A percentile compares a stretch with the other conserved stretches of the same genome.
Evolutionary conservation across 148 eudicot species (phyloP).

Genomic region (Selenicereus undatus): DNA sequence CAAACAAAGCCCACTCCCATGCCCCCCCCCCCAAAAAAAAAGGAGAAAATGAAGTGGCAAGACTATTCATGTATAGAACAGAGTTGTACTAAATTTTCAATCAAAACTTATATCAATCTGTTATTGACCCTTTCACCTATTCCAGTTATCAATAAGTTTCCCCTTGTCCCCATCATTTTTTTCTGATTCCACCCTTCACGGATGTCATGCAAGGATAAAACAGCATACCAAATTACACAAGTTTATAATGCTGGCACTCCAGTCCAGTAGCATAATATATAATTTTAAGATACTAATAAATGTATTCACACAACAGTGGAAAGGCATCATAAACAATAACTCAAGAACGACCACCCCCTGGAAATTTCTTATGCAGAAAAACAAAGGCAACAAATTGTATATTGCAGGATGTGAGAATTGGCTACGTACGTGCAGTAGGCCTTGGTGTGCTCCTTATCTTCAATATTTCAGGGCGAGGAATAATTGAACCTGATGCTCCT

Average conservation of each 20-base stretch:
- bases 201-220: not conserved
- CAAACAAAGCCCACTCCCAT: too few relatives aligned
- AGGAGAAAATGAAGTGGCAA: too few relatives aligned
- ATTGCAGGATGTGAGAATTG: not conserved
- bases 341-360: not conserved
- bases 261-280: not conserved
- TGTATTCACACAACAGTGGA: not conserved
- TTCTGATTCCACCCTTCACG: not conserved
- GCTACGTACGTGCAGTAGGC: slow-evolving; percentile 40
- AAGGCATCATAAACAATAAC: not conserved
- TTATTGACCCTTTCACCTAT: not conserved
- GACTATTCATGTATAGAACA: not conserved
- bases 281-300: not conserved
- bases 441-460: slow-evolving; percentile 46
- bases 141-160: not conserved
- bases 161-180: not conserved
- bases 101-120: not conserved
- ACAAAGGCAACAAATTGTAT: not conserved
- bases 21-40: too few relatives aligned
- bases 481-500: slow-evolving; percentile 81
- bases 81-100: not conserved
- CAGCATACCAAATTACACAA: not conserved
- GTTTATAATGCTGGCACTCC: not conserved
- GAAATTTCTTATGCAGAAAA: not conserved
- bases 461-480: slow-evolving; percentile 92